These are phyloP conservation scores for Penicillium pulvis DNA, from an alignment of 495 filamentous ascomycete species.

Conservation along the genomic window DNA sequence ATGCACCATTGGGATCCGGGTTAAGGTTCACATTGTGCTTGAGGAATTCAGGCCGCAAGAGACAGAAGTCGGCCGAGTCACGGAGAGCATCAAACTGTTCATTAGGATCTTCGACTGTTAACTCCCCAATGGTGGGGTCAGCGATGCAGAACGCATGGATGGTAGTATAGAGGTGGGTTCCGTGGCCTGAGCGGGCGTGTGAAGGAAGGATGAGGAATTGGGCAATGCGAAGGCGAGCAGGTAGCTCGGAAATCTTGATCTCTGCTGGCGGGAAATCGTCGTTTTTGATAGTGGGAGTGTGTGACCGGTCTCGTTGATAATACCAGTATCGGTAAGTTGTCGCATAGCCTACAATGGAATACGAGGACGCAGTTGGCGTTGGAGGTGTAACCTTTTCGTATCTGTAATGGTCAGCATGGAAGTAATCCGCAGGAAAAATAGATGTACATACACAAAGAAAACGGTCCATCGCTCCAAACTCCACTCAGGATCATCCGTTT, in stretches of 20 bases:
- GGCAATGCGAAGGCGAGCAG: constrained; percentile 79
- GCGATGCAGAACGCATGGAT: constrained; percentile 68
- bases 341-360: constrained; percentile 80
- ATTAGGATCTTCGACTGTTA: constrained; percentile 95
- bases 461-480: constrained; percentile 81
- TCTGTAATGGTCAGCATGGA: constrained; percentile 30
- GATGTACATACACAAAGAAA: constrained; percentile 65
- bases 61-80: constrained; percentile 77
- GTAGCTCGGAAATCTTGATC: constrained; percentile 51
- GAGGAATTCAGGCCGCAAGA: constrained; percentile 54
- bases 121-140: constrained; percentile 67
- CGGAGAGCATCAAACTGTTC: constrained; percentile 91
- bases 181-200: constrained; percentile 78
- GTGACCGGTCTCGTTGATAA: constrained; percentile 34
- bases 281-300: constrained; percentile 34
- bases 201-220: constrained; percentile 94
- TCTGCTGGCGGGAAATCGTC: constrained; percentile 46
- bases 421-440: not conserved
- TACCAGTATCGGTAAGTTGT: constrained; percentile 82
- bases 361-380: constrained; percentile 53
- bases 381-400: constrained; percentile 65
- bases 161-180: constrained; percentile 75
- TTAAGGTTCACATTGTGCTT: constrained; percentile 49
- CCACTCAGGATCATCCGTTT: constrained; percentile 73
- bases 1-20: constrained; percentile 39